Base-by-base conservation (phyloP, 1,284 basidiomycete genomes). In the Trichosporon ovoides region DNA sequence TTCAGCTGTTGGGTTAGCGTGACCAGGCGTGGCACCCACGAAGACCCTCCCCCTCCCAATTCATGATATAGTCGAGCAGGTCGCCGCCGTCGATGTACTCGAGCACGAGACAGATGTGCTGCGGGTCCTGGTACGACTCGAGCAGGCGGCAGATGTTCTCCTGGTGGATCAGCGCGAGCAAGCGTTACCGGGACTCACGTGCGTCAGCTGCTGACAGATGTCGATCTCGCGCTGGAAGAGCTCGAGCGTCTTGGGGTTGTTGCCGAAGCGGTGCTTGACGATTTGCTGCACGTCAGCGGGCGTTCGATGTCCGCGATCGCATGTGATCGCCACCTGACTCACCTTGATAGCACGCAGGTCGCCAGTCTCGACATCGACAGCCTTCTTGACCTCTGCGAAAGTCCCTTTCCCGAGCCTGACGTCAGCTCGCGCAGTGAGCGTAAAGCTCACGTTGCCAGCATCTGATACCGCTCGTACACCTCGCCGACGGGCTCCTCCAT, bases 31-130 rank as follows among this genome's bases (percentile, higher is more conserved):
- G 28, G 31, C 38, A 81, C 85, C 74, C 67, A 88, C 87, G 63
- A 2, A 91, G 68, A 2, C 87, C 74, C 6, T 60, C 62, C 7
- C 66, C 86, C 3, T 77, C 73, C 6, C 58, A 69, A 14, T 74
- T 79, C 50, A 89, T 71, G 62, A 93, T 91, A 66, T 84, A 85
- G 63, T 91, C 87, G 16, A 95, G 80, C n/a, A 97, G 79, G 73
- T 96, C 91, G 0, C 91, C 92, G 16, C 93, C 92, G 28, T 87
- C 83, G 4, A 95, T 82, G 61, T 85, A 84, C 75, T 78, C 77
- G 46, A 78, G 66, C 9, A 79, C 70, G 12, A 78, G 62, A 55
- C 76, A 87, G 64, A 94, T 86, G 59, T 84, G 80, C 37, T 80
- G 82, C 6, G 83, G 81, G 58, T 85, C 84, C 43, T 85, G 82